phyloP scores from a whole-genome alignment of 768 basidiomycete species.

The Tricholomella constricta region DNA sequence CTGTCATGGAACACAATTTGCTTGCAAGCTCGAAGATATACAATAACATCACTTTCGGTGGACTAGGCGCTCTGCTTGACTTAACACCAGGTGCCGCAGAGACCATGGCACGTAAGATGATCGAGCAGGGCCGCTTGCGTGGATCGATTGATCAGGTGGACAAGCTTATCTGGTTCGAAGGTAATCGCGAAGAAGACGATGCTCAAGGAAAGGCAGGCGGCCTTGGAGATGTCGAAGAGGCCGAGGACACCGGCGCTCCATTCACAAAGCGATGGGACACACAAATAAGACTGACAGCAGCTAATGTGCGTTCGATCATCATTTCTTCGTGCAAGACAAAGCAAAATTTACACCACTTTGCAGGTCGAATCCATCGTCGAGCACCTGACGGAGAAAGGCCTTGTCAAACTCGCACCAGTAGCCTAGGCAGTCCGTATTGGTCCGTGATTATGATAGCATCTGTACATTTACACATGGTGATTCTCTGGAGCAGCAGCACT shows the following conservation, averaged over 20 bases:
- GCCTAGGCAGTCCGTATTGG: constrained; percentile 18
- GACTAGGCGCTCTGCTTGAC: constrained; percentile 88
- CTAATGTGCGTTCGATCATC: constrained; percentile 59
- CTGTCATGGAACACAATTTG: constrained; percentile 98
- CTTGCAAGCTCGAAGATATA: constrained; percentile 97
- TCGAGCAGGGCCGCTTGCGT: constrained; percentile 92
- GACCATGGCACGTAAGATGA: constrained; percentile 98
- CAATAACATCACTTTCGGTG: constrained; percentile 94
- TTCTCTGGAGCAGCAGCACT: constrained; percentile 33
- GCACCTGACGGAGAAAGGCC: constrained; percentile 69
- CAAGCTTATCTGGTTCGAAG: constrained; percentile 92
- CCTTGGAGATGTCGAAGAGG: constrained; percentile 84
- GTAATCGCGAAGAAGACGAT: constrained; percentile 81
- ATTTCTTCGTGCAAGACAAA: neutral
- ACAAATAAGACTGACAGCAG: constrained; percentile 86
- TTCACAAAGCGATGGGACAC: constrained; percentile 97
- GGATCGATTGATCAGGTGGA: constrained; percentile 97
- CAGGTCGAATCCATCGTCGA: constrained; percentile 90
- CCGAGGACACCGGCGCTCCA: constrained; percentile 84
- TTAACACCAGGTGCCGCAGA: constrained; percentile 92
- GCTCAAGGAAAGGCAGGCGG: constrained; percentile 95
- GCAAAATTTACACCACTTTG: neutral
- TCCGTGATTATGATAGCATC: constrained; percentile 28
- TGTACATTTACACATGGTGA: constrained; percentile 28
- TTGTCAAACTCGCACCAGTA: constrained; percentile 45